A percentile compares a stretch with the other conserved stretches of the same genome.
Evolutionary conservation across 2,329 filamentous ascomycete genomes (phyloP).

Genomic region (Aspergillus niger): DNA sequence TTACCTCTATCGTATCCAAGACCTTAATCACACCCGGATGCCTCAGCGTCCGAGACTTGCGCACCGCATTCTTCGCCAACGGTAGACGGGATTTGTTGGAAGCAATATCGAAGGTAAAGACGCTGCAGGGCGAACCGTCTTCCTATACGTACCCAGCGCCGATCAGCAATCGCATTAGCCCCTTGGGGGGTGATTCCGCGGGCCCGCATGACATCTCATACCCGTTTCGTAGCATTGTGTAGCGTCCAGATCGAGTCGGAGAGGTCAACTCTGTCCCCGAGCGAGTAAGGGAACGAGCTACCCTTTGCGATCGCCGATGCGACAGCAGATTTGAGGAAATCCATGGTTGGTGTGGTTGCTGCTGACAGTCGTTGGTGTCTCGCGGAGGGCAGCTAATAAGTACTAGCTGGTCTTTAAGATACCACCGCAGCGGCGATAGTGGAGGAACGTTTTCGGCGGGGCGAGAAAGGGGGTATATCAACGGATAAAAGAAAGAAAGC

Average conservation of each 20-base stretch:
- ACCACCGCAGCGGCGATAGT: neutral
- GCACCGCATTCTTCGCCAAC: conserved; percentile 88
- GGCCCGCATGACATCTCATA: conserved; percentile 44
- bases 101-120: conserved; percentile 91
- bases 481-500: neutral
- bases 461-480: neutral
- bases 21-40: conserved; percentile 96
- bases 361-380: conserved; percentile 9
- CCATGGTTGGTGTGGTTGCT: conserved; percentile 60
- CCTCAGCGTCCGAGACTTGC: conserved; percentile 87
- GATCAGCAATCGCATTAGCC: conserved; percentile 16
- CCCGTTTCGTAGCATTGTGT: conserved; percentile 89
- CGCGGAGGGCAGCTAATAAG: conserved; percentile 7
- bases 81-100: conserved; percentile 79
- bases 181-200: neutral
- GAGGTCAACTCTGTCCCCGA: conserved; percentile 89
- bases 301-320: conserved; percentile 96
- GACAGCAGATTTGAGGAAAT: conserved; percentile 96
- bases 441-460: neutral
- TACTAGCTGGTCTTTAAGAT: conserved; percentile 13
- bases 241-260: conserved; percentile 96
- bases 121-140: conserved; percentile 90
- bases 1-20: conserved; percentile 88
- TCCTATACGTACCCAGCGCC: conserved; percentile 60
- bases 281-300: conserved; percentile 86